Conservation (phyloP, 371 early-diverging fungal genomes). For the Dipsacomyces acuminosporus region DNA sequence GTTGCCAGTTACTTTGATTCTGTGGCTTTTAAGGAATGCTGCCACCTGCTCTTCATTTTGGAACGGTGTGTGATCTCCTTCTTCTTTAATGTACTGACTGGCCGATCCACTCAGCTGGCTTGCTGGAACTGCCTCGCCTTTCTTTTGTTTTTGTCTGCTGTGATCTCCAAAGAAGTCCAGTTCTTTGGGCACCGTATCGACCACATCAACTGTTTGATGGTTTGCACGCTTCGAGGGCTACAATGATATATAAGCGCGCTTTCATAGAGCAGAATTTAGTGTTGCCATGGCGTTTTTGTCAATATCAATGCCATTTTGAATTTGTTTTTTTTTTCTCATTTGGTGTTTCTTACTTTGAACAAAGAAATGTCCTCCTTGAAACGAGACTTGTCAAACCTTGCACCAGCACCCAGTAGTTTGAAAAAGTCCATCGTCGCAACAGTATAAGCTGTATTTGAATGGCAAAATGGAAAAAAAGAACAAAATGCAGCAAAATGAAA, state of each 20-base stretch:
- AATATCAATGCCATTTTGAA: conserved; percentile 1
- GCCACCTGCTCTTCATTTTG: conserved; percentile 31
- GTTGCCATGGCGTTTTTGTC: conserved; percentile 8
- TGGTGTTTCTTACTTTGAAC: conserved; percentile 49
- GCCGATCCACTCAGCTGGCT: conserved; percentile 33
- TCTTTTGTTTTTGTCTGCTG: conserved; percentile 6
- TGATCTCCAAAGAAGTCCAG: conserved; percentile 39
- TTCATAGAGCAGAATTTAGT: conserved; percentile 3
- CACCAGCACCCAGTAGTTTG: conserved; percentile 73
- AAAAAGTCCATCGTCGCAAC: conserved; percentile 59
- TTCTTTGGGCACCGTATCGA: conserved; percentile 35
- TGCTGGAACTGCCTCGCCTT: conserved; percentile 8
- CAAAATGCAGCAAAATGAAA: no score
- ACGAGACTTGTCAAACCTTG: conserved; percentile 73
- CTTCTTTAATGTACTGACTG: conserved; percentile 17
- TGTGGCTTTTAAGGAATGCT: conserved; percentile 61
- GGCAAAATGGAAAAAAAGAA: no score
- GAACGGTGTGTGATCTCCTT: conserved; percentile 46
- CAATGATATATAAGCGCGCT: neutral
- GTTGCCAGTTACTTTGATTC: conserved; percentile 78
- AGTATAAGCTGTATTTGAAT: neutral
- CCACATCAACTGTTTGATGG: conserved; percentile 8
- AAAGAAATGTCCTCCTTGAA: conserved; percentile 69
- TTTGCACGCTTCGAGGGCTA: conserved; percentile 23
- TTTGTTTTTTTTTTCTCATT: conserved; percentile 4